Evolutionary conservation across 768 basidiomycete genomes (phyloP).

Genomic region (Fistulinella prunicolor): DNA sequence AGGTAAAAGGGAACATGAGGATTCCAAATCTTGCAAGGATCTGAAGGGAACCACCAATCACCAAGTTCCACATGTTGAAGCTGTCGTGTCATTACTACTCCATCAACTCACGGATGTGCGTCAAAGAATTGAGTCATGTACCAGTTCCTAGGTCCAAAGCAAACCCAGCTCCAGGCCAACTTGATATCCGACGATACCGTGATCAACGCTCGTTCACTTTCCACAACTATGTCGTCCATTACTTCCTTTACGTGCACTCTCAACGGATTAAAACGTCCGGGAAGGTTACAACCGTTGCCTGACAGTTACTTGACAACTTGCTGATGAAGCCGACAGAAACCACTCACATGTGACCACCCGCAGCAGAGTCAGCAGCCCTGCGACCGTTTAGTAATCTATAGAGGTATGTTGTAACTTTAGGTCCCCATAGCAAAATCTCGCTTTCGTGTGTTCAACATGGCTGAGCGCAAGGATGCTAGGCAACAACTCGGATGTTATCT

Average conservation of each 20-base stretch:
- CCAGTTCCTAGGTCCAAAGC: too few species aligned
- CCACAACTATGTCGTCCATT: background rate
- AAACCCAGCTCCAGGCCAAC: too few species aligned
- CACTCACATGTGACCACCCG: constrained; percentile 3
- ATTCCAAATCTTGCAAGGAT: background rate
- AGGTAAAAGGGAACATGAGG: background rate
- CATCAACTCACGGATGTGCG: too few species aligned
- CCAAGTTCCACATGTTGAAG: background rate
- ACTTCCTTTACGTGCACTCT: background rate
- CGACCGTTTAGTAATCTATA: background rate
- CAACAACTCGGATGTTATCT: background rate
- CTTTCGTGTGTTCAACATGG: background rate
- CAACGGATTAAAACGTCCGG: too few species aligned
- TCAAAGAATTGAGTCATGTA: too few species aligned
- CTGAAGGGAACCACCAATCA: background rate
- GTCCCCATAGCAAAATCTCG: background rate
- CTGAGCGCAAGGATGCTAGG: background rate
- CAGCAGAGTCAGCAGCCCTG: background rate
- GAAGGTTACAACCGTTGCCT: background rate
- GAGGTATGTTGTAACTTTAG: constrained; percentile 3
- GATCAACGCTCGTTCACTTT: too few species aligned
- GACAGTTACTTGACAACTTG: background rate
- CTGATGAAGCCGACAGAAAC: background rate
- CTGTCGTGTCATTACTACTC: too few species aligned
- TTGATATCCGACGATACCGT: too few species aligned